phyloP scores from a whole-genome alignment of 2,329 filamentous ascomycete genomes.

The Tolypocladium amazonense region DNA sequence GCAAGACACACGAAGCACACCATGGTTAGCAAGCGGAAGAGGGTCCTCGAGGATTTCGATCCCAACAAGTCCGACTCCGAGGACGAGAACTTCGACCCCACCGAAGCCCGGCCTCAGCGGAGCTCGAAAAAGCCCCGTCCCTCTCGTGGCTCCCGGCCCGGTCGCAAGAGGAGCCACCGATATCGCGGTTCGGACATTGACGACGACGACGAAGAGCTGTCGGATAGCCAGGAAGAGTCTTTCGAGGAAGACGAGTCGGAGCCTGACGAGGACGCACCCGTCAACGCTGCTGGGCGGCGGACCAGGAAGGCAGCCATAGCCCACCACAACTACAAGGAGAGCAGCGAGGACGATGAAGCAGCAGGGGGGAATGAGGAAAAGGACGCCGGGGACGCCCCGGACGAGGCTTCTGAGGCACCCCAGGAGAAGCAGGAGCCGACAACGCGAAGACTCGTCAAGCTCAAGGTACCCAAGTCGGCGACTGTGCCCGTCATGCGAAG shows the following conservation, averaged over 20 bases:
- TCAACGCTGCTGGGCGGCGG: conserved; percentile 36
- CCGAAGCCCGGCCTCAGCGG: conserved; percentile 31
- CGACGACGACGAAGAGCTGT: conserved; percentile 46
- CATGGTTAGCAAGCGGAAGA: conserved; percentile 44
- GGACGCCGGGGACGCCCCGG: conserved; percentile 17
- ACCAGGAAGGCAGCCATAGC: conserved; percentile 37
- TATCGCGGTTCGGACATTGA: conserved; percentile 54
- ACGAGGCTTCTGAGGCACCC: conserved; percentile 16
- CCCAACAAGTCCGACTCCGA: conserved; percentile 56
- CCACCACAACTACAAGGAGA: conserved; percentile 36
- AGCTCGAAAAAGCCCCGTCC: conserved; percentile 31
- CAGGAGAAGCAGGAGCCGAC: conserved; percentile 13
- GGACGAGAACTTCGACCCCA: conserved; percentile 55
- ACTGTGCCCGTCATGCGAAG: conserved; percentile 27
- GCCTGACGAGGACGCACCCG: conserved; percentile 28
- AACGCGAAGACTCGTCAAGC: conserved; percentile 31
- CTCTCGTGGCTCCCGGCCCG: conserved; percentile 20
- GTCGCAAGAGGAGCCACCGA: conserved; percentile 25
- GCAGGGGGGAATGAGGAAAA: conserved; percentile 14
- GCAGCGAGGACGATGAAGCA: conserved; percentile 23
- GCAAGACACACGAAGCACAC: not conserved
- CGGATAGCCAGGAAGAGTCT: conserved; percentile 41
- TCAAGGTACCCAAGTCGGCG: conserved; percentile 26
- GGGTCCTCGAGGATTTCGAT: conserved; percentile 48
- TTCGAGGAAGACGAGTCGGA: conserved; percentile 32